A percentile compares a stretch with the other conserved stretches of the same genome.
Evolutionary conservation across 345 rosid species (phyloP).

Genomic region (Salix brachista): DNA sequence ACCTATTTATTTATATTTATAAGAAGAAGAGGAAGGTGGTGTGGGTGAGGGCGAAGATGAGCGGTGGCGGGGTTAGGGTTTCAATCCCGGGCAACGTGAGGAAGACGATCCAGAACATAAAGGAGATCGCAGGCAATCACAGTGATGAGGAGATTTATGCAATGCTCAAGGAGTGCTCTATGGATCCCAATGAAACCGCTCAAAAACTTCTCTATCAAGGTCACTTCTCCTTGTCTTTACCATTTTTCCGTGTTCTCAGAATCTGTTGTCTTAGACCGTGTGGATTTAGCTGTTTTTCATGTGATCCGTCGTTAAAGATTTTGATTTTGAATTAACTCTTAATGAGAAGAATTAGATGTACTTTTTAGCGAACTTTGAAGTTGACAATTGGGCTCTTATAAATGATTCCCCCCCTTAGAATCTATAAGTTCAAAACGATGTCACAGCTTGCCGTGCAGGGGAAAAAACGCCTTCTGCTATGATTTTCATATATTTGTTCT

Average conservation of each 20-base stretch:
- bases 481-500: background rate
- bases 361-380: background rate
- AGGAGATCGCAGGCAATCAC: slow-evolving; percentile 76
- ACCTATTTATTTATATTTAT: background rate
- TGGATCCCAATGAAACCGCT: slow-evolving; percentile 89
- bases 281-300: background rate
- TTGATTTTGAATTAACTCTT: slow-evolving; percentile 6
- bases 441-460: too few relatives aligned
- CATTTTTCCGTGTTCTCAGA: background rate
- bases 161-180: slow-evolving; percentile 81
- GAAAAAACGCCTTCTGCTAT: background rate
- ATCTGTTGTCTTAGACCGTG: background rate
- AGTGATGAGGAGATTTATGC: slow-evolving; percentile 92
- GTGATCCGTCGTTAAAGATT: slow-evolving; percentile 21
- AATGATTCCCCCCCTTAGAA: background rate
- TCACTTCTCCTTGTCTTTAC: slow-evolving; percentile 16
- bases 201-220: slow-evolving; percentile 73
- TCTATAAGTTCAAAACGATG: background rate
- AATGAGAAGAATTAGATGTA: background rate
- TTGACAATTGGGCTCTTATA: background rate
- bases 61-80: slow-evolving; percentile 70
- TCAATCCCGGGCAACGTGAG: slow-evolving; percentile 53
- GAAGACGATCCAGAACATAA: slow-evolving; percentile 65
- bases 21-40: background rate
- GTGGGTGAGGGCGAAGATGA: slow-evolving; percentile 51